Conservation (phyloP, 2,329 filamentous ascomycete species). For the Colletotrichum sp. region DNA sequence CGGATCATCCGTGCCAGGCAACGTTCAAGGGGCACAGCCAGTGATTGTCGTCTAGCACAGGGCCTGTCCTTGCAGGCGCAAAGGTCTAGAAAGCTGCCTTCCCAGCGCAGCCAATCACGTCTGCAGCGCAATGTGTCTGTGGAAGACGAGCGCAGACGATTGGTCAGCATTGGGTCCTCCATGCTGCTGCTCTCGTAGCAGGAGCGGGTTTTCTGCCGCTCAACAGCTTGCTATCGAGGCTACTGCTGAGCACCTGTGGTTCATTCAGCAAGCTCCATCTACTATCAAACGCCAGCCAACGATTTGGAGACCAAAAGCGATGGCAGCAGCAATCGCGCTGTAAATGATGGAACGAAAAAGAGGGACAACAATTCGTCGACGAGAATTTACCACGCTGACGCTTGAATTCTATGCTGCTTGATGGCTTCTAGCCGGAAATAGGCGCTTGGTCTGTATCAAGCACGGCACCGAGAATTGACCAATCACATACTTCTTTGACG, state of each 20-base stretch:
- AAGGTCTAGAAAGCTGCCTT: background rate
- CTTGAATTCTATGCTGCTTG: background rate
- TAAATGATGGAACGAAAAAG: background rate
- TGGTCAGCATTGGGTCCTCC: background rate
- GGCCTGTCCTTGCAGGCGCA: conserved; percentile 1
- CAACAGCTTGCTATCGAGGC: background rate
- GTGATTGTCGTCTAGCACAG: background rate
- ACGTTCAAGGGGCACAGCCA: background rate
- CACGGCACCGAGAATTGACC: background rate
- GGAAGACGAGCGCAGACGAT: background rate
- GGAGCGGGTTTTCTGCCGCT: background rate
- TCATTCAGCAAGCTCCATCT: background rate
- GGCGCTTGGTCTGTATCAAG: background rate
- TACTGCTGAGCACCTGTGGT: background rate
- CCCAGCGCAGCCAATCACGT: background rate
- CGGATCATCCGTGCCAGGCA: conserved; percentile 18
- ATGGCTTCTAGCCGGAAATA: background rate
- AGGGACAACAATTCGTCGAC: background rate
- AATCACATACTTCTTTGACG: background rate
- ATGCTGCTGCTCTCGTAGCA: background rate
- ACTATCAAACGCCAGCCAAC: background rate
- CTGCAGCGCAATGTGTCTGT: background rate
- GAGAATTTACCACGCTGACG: background rate
- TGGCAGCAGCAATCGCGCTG: background rate
- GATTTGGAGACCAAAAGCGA: background rate